Percentiles rank a stretch among this genome's conserved stretches.
Conservation (phyloP, 1,284 basidiomycete species). For the Malassezia psittaci region DNA sequence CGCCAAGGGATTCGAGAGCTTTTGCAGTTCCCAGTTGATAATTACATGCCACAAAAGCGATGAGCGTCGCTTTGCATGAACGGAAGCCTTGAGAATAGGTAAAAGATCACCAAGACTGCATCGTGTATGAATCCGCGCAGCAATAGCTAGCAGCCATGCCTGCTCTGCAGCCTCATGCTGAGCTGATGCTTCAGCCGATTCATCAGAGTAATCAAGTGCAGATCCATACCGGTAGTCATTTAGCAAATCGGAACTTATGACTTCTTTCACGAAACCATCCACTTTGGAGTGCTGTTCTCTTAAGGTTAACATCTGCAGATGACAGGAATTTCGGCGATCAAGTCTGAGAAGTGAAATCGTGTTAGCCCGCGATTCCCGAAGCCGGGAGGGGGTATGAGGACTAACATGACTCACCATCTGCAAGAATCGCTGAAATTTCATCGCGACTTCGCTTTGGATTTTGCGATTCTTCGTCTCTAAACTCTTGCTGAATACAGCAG, state of each 20-base stretch:
- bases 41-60: constrained; percentile 4
- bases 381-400: neutral
- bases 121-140: neutral
- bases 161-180: neutral
- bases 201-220: neutral
- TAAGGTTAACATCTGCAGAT: neutral
- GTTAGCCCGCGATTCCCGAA: neutral
- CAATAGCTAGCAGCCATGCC: neutral
- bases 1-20: neutral
- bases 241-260: neutral
- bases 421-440: constrained; percentile 1
- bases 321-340: neutral
- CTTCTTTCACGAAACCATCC: neutral
- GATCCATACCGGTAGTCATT: neutral
- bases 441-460: neutral
- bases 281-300: neutral
- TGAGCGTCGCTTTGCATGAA: neutral
- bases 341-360: neutral
- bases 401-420: neutral
- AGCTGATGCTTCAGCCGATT: neutral
- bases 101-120: neutral
- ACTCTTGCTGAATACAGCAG: neutral
- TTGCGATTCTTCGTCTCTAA: neutral
- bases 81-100: neutral
- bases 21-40: constrained; percentile 1